Evolutionary conservation across 257 asterid genomes (phyloP), one percentile per base, ranked within the genome.

Genomic region (Leonotis leonurus): DNA sequence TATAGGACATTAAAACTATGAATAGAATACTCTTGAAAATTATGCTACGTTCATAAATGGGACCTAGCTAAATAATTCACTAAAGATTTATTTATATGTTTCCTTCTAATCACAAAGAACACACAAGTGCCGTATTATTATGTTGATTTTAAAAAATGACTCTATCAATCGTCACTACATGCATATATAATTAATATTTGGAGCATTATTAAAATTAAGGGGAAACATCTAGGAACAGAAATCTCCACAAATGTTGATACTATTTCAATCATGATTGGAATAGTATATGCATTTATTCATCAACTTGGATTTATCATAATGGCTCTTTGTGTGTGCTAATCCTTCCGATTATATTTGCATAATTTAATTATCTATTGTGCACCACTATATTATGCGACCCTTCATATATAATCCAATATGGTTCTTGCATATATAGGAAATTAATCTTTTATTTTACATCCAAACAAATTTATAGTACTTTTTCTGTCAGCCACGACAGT

Each of bases 151-250:
- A n/a, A n/a, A n/a, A 8, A 40, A 0, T n/a, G 4, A 1, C 12
- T 6, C 14, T 14, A 36, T 30, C n/a, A 30, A 6, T 32, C 36
- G 1, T 7, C 9, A 29, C 6, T 29, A 29, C 33, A n/a, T n/a
- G n/a, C n/a, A 37, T 37, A 16, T 16, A 37, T 44, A 8, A 44
- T 44, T 44, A 41, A 62, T 61, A 36, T 8, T 16, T 18, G 25
- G 16, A 37, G 70, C 75, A 70, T 70, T 70, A 71, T 21, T 56
- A 62, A 57, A 56, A 57, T 67, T 63, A n/a, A n/a, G n/a, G 60
- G 9, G 39, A 21, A 10, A 6, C 51, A 50, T 53, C 64, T 43
- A 53, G 20, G 44, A 70, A 64, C 44, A 49, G 68, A 71, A 58
- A 1, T 59, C 68, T 50, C 76, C 76, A 65, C 68, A 50, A 40